A percentile compares a stretch with the other conserved stretches of the same genome.
phyloP scores from a whole-genome alignment of 805 yeast species.

The Candida montana region DNA sequence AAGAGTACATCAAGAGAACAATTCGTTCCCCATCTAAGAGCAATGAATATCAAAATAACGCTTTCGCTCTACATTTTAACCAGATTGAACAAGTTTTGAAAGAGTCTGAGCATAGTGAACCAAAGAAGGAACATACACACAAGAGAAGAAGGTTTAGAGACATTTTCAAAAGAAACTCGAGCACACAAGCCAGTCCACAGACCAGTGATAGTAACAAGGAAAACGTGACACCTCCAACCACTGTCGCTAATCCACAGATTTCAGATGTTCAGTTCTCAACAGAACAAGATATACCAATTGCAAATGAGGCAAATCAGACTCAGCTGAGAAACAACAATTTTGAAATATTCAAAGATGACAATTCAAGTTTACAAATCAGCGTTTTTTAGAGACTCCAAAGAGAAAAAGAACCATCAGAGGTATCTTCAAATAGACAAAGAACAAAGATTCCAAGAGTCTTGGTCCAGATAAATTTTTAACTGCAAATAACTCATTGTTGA shows the following conservation, averaged over 20 bases:
- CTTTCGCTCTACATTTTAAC: constrained; percentile 5
- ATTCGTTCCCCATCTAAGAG: constrained; percentile 9
- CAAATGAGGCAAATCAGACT: background rate
- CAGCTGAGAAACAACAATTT: background rate
- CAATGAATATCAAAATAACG: constrained; percentile 2
- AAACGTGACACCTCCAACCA: constrained; percentile 3
- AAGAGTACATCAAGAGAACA: constrained; percentile 5
- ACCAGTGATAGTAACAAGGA: constrained; percentile 4
- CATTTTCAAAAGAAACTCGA: constrained; percentile 5
- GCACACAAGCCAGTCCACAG: constrained; percentile 3
- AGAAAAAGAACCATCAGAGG: constrained; percentile 4
- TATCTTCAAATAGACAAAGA: background rate
- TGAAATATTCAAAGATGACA: constrained; percentile 3
- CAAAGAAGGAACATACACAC: background rate
- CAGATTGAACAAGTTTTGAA: background rate
- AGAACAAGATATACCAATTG: constrained; percentile 1
- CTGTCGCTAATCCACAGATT: too few relatives aligned
- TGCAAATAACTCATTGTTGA: too few relatives aligned
- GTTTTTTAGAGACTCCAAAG: background rate
- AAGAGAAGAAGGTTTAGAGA: constrained; percentile 4
- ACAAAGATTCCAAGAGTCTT: background rate
- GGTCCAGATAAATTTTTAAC: too few relatives aligned
- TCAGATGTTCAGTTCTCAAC: too few relatives aligned
- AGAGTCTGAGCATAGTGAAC: background rate
- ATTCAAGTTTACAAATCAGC: constrained; percentile 11